Conservation (phyloP, 805 yeast genomes). For the Lipomyces starkeyi region DNA sequence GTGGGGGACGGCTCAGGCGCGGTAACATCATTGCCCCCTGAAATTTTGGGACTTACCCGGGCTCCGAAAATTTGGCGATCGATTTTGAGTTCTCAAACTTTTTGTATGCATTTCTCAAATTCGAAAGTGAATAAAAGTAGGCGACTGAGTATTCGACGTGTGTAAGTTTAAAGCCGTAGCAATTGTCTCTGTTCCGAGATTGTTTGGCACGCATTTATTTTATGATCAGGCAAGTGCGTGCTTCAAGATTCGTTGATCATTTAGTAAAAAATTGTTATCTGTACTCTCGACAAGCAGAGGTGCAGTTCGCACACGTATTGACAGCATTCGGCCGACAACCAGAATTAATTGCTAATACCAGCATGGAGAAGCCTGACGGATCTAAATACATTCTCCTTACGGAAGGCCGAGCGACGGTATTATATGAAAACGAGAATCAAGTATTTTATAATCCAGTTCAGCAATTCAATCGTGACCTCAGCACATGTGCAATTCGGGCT, state of each 20-base stretch:
- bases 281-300: background rate
- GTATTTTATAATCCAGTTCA: conserved; percentile 97
- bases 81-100: background rate
- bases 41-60: conserved; percentile 1
- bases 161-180: too few relatives aligned
- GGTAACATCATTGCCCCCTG: background rate
- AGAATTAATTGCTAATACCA: background rate
- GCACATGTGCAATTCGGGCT: conserved; percentile 82
- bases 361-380: conserved; percentile 14
- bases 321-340: background rate
- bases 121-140: too few relatives aligned
- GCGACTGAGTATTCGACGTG: too few relatives aligned
- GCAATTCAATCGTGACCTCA: conserved; percentile 92
- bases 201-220: background rate
- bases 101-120: too few relatives aligned
- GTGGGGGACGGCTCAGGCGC: background rate
- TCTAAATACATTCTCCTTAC: conserved; percentile 37
- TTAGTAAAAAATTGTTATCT: background rate
- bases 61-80: background rate
- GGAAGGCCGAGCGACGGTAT: conserved; percentile 86
- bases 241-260: background rate
- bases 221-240: background rate
- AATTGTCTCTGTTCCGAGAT: background rate
- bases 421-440: conserved; percentile 78
- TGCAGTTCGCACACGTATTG: background rate